Percentiles rank a stretch among this genome's conserved stretches.
Evolutionary conservation across 2,329 filamentous ascomycete species (phyloP).

Genomic region (Byssochlamys sp.): DNA sequence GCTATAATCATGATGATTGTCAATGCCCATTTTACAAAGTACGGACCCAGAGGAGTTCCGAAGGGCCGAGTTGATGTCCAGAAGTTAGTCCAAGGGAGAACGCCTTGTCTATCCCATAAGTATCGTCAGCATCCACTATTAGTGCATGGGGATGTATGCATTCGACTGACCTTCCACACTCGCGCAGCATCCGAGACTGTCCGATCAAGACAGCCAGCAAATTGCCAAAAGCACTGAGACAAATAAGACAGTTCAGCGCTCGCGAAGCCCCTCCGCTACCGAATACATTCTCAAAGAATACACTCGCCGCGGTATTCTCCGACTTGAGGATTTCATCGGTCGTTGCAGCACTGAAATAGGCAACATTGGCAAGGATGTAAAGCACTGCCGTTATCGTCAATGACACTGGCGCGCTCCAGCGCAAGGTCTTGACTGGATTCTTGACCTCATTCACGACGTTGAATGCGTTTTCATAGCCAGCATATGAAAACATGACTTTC

Average conservation of each 20-base stretch:
- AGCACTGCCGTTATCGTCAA: constrained; percentile 45
- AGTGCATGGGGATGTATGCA: not conserved
- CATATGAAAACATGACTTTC: constrained; percentile 51
- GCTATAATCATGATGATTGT: constrained; percentile 53
- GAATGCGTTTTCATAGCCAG: constrained; percentile 51
- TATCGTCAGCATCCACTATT: not conserved
- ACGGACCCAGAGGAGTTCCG: constrained; percentile 53
- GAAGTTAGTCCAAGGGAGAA: constrained; percentile 50
- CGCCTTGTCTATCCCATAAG: constrained; percentile 42
- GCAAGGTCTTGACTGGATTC: constrained; percentile 49
- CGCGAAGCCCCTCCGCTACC: constrained; percentile 40
- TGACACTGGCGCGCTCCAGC: constrained; percentile 42
- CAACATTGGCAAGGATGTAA: constrained; percentile 52
- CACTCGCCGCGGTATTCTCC: constrained; percentile 45
- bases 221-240: constrained; percentile 51
- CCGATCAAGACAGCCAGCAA: constrained; percentile 48
- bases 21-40: constrained; percentile 48
- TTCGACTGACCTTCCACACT: constrained; percentile 43
- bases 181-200: constrained; percentile 48
- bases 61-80: constrained; percentile 57
- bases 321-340: constrained; percentile 47
- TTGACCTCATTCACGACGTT: constrained; percentile 54
- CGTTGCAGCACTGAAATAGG: constrained; percentile 50
- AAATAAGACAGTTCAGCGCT: constrained; percentile 49
- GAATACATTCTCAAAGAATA: constrained; percentile 54